Conservation (phyloP, 441 rosid genomes). For the Croton laevigatus region DNA sequence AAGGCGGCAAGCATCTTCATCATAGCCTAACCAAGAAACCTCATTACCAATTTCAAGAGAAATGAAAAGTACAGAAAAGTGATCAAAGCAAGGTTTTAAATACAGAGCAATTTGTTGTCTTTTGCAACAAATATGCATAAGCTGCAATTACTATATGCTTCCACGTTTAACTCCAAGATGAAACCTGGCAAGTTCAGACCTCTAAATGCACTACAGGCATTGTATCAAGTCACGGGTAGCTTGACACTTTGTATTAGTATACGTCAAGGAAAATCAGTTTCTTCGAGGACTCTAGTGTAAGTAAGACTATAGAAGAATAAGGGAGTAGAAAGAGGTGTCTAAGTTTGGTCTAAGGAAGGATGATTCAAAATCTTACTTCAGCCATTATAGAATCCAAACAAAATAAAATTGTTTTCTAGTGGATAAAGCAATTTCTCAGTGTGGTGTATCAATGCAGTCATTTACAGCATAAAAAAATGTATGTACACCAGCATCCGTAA, state of each 20-base stretch:
- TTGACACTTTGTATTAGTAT: not conserved
- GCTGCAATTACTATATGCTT: not conserved
- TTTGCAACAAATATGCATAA: not conserved
- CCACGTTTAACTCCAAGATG: not conserved
- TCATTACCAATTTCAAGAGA: not conserved
- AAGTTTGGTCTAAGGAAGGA: no score
- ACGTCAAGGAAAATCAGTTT: not conserved
- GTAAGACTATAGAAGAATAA: not conserved
- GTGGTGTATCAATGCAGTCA: slow-evolving; percentile 16
- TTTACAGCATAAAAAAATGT: slow-evolving; percentile 28
- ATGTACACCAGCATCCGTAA: slow-evolving; percentile 28
- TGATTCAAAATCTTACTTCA: not conserved
- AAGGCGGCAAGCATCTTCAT: not conserved
- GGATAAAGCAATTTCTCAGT: slow-evolving; percentile 11
- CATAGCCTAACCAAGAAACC: not conserved
- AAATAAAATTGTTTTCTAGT: not conserved
- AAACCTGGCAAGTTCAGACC: not conserved
- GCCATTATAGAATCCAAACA: not conserved
- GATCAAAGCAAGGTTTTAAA: not conserved
- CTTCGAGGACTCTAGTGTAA: not conserved
- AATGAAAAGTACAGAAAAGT: not conserved
- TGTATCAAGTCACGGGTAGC: not conserved
- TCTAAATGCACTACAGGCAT: not conserved
- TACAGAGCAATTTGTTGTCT: not conserved
- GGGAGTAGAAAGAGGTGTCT: no score